These are phyloP conservation scores for Bipolaris gigantea DNA, from an alignment of 2,329 filamentous ascomycete species.

Conservation along the genomic window DNA sequence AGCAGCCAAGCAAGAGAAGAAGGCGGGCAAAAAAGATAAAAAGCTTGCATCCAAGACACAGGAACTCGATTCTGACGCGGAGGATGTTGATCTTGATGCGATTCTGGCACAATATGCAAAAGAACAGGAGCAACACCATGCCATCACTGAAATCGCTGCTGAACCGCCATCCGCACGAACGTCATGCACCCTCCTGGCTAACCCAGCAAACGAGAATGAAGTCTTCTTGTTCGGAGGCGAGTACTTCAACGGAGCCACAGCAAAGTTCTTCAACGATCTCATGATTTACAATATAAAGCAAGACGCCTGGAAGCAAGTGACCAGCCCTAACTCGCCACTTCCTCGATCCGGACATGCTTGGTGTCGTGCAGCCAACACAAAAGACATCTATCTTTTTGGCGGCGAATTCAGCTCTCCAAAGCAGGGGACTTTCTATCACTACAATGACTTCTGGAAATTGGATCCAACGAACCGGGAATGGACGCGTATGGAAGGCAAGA, in stretches of 20 bases:
- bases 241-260: constrained; percentile 89
- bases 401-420: constrained; percentile 97
- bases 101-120: constrained; percentile 92
- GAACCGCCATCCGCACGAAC: constrained; percentile 76
- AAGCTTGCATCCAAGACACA: constrained; percentile 73
- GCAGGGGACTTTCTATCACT: constrained; percentile 98
- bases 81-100: constrained; percentile 89
- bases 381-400: constrained; percentile 87
- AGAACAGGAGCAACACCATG: constrained; percentile 88
- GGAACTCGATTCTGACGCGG: constrained; percentile 81
- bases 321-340: constrained; percentile 85
- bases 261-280: constrained; percentile 69
- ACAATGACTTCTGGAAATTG: constrained; percentile 96
- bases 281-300: constrained; percentile 74
- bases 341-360: constrained; percentile 93
- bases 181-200: constrained; percentile 80
- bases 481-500: constrained; percentile 81
- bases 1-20: constrained; percentile 80
- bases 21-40: constrained; percentile 74
- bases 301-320: constrained; percentile 89
- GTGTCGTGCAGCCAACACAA: constrained; percentile 84
- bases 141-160: constrained; percentile 79
- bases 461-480: constrained; percentile 85
- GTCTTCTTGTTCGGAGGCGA: constrained; percentile 92
- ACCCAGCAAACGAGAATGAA: constrained; percentile 83